Base-by-base conservation (phyloP, 306 rosid species). In the Crotalaria pallida region DNA sequence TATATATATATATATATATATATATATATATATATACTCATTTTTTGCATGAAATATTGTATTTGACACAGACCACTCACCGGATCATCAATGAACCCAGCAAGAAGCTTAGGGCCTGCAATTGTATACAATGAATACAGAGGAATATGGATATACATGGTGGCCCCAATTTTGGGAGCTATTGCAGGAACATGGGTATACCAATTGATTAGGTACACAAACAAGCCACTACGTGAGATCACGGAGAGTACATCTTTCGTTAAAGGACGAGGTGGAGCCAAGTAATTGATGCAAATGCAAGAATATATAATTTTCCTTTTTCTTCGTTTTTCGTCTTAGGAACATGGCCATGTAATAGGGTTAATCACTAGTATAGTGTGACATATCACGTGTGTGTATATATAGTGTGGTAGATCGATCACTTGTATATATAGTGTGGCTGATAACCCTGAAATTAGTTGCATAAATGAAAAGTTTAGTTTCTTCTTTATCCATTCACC, bases 11-110 rank as follows among this genome's bases (percentile, higher is more conserved):
- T 2, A 26, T 26, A 1, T 4, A 26, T 4, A 2, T 26, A 1
- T 4, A 2, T 2, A 26, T 2, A 26, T 26, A 1, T 4, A 26
- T 4, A 2, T 26, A 2, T 26, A 17, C 24, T 58, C 16, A 36
- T 13, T 13, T 19, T 44, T 11, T 57, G 27, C 4, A 0, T 23
- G 19, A 18, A 24, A 49, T 21, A n/a, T 40, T 49, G 21, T 22
- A 33, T 56, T 75, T 51, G 49, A 66, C 81, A 66, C 81, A 92
- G 97, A 66, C 97, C 92, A 23, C 67, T 88, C 13, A 71, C 95
- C 0, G 96, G 98, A 58, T 97, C 97, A 47, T 93, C 98, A 2
- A 87, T 90, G 96, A 93, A 87, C 31, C 97, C 96, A 7, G 97
- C 98, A 23, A 93, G 98, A 81, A 88, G 89, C 67, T 50, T 93